Conservation (phyloP, 768 basidiomycete species). For the Paxillus rubicundulus region DNA sequence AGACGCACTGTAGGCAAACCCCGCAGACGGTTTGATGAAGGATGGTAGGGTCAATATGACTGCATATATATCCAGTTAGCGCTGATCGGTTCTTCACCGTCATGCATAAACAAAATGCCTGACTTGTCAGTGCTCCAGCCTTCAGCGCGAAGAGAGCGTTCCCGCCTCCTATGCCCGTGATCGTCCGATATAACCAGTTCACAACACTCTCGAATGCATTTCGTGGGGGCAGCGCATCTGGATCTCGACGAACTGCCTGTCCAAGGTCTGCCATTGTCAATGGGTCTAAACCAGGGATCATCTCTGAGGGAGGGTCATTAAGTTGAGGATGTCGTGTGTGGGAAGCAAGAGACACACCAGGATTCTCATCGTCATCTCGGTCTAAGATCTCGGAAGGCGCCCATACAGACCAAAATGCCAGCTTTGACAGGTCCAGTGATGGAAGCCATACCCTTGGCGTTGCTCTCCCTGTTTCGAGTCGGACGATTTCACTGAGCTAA, state of each 20-base stretch:
- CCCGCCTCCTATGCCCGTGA: slow-evolving; percentile 46
- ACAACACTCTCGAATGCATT: slow-evolving; percentile 55
- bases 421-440: slow-evolving; percentile 24
- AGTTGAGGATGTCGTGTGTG: not conserved
- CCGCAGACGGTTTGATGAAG: slow-evolving; percentile 52
- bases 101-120: slow-evolving; percentile 6
- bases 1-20: slow-evolving; percentile 56
- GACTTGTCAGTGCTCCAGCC: slow-evolving; percentile 62
- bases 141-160: slow-evolving; percentile 71
- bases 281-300: slow-evolving; percentile 55
- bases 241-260: slow-evolving; percentile 57
- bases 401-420: slow-evolving; percentile 46
- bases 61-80: slow-evolving; percentile 17
- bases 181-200: slow-evolving; percentile 42
- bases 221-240: slow-evolving; percentile 69
- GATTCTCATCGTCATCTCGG: slow-evolving; percentile 67
- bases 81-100: not conserved
- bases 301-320: slow-evolving; percentile 32
- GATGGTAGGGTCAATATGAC: slow-evolving; percentile 59
- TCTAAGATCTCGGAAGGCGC: slow-evolving; percentile 43
- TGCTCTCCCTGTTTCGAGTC: slow-evolving; percentile 49
- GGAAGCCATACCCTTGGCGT: slow-evolving; percentile 59
- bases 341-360: slow-evolving; percentile 33
- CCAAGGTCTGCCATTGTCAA: slow-evolving; percentile 50
- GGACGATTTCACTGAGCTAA: slow-evolving; percentile 57